Base-by-base conservation (phyloP, 2,329 filamentous ascomycete species). In the Dichotomopilus funicola region DNA sequence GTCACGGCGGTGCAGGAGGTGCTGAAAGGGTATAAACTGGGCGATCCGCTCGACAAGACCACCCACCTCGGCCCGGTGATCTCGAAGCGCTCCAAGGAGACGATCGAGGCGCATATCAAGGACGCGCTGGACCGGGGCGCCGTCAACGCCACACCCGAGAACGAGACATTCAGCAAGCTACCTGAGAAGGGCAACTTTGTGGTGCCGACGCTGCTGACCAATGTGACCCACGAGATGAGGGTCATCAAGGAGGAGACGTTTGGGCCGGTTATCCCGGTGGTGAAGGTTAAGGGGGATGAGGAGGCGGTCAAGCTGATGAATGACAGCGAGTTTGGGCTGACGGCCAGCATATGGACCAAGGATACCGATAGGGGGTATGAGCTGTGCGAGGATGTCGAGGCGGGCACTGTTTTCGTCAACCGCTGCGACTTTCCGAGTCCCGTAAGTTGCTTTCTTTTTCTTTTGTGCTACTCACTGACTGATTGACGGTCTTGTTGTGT, bases 281-380 rank as follows among this genome's bases (percentile, higher is more conserved):
- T 92, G 85, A 89, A 88, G 70, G 91, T 96, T 59, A 82, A 83
- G 67, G 77, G 77, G 63, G 92, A 96, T 66, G 81, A 81, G 13
- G 90, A 96, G 71, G 92, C 92, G 1, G 74, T 96, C 59, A 74
- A 77, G 62, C 74, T 92, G 50, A 96, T 97, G 91, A 96, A 96
- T 66, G 91, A 96, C 69, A 94, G 89, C 73, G 86, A 95, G 62
- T 95, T 95, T 68, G 92, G 92, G 5, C 78, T 97, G 59, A 96
- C 92, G 3, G 92, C 91, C n/a, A 95, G 90, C 66, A 91, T 97
- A 65, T 97, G 92, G 92, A 96, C 91, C 56, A 95, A 94, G 71
- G 90, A 97, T 67, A 82, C 85, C 2, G 78, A 75, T 46, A 85
- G 79, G 67, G 92, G 87, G 12, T 84, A 91, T 64, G 80, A 88